phyloP scores from a whole-genome alignment of 805 yeast genomes.

The Starmerella kuoi region DNA sequence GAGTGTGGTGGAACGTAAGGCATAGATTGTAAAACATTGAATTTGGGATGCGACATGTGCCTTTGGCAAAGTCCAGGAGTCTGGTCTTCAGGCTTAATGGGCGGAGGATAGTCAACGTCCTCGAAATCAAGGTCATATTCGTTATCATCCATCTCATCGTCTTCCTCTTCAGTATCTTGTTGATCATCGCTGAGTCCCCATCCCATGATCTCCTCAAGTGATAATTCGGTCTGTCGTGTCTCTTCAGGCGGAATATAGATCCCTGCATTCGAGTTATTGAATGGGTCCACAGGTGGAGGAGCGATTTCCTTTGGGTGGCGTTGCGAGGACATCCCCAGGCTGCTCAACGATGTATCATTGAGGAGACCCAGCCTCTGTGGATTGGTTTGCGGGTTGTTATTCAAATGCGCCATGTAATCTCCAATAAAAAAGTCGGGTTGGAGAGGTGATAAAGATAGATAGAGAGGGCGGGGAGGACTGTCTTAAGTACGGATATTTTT shows the following conservation, averaged over 20 bases:
- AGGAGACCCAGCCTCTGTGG: neutral
- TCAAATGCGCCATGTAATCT: neutral
- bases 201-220: slow-evolving; percentile 16
- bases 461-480: too few relatives aligned
- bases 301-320: slow-evolving; percentile 12
- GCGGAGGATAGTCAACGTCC: slow-evolving; percentile 14
- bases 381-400: neutral
- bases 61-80: slow-evolving; percentile 7
- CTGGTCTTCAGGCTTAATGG: slow-evolving; percentile 1
- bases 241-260: slow-evolving; percentile 21
- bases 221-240: slow-evolving; percentile 4
- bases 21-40: slow-evolving; percentile 3
- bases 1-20: slow-evolving; percentile 9
- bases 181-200: slow-evolving; percentile 20
- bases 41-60: slow-evolving; percentile 14
- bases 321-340: slow-evolving; percentile 1
- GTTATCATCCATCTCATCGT: slow-evolving; percentile 21
- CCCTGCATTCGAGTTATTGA: slow-evolving; percentile 13
- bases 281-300: slow-evolving; percentile 16
- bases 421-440: too few relatives aligned
- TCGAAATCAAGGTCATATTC: slow-evolving; percentile 19
- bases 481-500: too few relatives aligned
- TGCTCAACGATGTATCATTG: neutral
- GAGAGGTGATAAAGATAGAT: too few relatives aligned
- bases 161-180: slow-evolving; percentile 22